Evolutionary conservation across 2,329 filamentous ascomycete genomes (phyloP).

Genomic region (Pezicula rhizophila): DNA sequence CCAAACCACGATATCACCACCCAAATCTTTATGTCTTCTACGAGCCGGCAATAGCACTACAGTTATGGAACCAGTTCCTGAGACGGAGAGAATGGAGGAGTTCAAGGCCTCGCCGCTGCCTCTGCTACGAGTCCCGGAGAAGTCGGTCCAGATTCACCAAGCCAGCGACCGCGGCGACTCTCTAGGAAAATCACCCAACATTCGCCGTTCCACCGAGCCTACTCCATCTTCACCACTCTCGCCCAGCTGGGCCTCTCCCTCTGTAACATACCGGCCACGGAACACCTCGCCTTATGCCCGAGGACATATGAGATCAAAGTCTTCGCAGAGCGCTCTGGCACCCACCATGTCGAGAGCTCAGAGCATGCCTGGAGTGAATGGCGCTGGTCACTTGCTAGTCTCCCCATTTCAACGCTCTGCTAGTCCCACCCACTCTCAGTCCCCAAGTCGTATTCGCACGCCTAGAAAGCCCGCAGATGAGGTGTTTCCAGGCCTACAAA

Average conservation of each 20-base stretch:
- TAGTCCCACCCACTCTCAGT: constrained; percentile 49
- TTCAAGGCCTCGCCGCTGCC: constrained; percentile 54
- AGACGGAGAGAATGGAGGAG: constrained; percentile 63
- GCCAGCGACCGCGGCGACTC: constrained; percentile 5
- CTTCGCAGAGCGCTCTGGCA: constrained; percentile 47
- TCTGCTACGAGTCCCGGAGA: constrained; percentile 38
- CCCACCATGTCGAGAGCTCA: constrained; percentile 56
- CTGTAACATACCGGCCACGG: constrained; percentile 53
- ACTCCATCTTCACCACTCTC: constrained; percentile 46
- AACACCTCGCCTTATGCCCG: constrained; percentile 56
- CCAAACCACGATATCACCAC: not conserved
- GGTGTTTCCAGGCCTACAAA: constrained; percentile 50
- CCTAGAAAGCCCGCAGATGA: constrained; percentile 55
- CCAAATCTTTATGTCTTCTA: constrained; percentile 1
- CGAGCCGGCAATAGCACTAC: constrained; percentile 2
- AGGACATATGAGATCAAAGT: constrained; percentile 51
- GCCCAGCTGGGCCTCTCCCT: constrained; percentile 31
- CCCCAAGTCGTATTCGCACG: constrained; percentile 44
- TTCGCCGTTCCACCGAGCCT: constrained; percentile 55
- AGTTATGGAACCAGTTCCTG: constrained; percentile 61
- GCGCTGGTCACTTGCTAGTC: constrained; percentile 51
- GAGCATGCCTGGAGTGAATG: constrained; percentile 58
- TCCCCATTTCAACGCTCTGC: constrained; percentile 44
- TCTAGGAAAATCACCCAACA: constrained; percentile 40
- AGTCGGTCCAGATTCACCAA: constrained; percentile 14